phyloP scores from a whole-genome alignment of 2,329 filamentous ascomycete genomes.

The Diaporthe capsici region DNA sequence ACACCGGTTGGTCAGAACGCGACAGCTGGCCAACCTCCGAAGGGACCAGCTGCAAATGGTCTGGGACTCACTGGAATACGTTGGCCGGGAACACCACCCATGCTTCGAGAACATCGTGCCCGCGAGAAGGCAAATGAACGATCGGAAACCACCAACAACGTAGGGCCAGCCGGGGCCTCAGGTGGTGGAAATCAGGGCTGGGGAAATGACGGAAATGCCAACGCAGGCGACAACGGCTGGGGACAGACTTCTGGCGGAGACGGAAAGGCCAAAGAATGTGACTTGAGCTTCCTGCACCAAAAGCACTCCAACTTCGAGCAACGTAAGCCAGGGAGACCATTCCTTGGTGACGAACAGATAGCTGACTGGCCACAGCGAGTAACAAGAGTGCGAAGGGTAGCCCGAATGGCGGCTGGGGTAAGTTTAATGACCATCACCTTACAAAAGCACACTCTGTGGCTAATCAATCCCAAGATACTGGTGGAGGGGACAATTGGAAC shows the following conservation, averaged over 20 bases:
- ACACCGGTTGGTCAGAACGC: constrained; percentile 1
- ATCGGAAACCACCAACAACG: constrained; percentile 33
- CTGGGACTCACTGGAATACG: constrained; percentile 26
- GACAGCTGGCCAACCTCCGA: not conserved
- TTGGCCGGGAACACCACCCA: constrained; percentile 6
- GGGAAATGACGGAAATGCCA: constrained; percentile 15
- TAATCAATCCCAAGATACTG: constrained; percentile 2
- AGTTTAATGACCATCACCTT: not conserved
- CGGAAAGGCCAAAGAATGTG: not conserved
- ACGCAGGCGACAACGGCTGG: constrained; percentile 1
- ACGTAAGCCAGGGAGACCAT: not conserved
- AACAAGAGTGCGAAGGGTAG: constrained; percentile 31
- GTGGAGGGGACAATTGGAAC: not conserved
- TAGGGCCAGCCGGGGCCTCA: constrained; percentile 21
- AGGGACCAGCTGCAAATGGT: constrained; percentile 19
- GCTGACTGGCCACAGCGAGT: constrained; percentile 24
- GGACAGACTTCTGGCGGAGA: not conserved
- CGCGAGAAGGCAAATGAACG: constrained; percentile 2
- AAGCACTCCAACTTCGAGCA: constrained; percentile 12
- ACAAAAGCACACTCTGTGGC: not conserved
- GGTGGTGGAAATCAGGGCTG: constrained; percentile 14
- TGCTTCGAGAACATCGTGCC: constrained; percentile 8
- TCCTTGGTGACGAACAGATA: not conserved
- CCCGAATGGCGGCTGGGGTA: constrained; percentile 31
- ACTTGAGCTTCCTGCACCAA: constrained; percentile 13